Percentiles rank a stretch among this genome's conserved stretches.
phyloP scores from a whole-genome alignment of 371 early-diverging fungal species.

The Syncephalastrum contaminatum region DNA sequence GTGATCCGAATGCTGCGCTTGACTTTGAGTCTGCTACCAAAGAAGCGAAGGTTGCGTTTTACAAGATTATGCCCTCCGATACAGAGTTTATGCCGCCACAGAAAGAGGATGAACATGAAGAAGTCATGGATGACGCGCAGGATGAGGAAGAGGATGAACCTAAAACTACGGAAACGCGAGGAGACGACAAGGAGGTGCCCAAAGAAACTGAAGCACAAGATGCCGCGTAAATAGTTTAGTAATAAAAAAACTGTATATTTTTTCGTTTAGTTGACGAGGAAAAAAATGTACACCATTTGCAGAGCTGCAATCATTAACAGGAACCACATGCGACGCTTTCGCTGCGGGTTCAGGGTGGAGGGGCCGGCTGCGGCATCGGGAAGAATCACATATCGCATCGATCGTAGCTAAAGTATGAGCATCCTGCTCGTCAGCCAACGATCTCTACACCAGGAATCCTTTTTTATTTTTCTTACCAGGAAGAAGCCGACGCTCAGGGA shows the following conservation, averaged over 20 bases:
- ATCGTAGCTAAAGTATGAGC: slow-evolving; percentile 63
- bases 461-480: slow-evolving; percentile 26
- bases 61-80: slow-evolving; percentile 39
- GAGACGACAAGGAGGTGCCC: neutral
- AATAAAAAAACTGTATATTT: slow-evolving; percentile 8
- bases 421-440: slow-evolving; percentile 10
- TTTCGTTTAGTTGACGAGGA: slow-evolving; percentile 51
- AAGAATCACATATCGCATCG: slow-evolving; percentile 85
- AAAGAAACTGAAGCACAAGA: neutral
- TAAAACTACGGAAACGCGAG: no score
- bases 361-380: slow-evolving; percentile 77
- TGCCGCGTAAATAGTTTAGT: slow-evolving; percentile 5
- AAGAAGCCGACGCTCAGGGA: slow-evolving; percentile 79
- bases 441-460: neutral
- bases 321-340: slow-evolving; percentile 86
- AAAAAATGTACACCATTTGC: slow-evolving; percentile 81
- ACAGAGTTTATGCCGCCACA: slow-evolving; percentile 55
- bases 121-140: no score
- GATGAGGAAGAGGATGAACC: slow-evolving; percentile 19
- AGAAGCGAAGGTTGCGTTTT: slow-evolving; percentile 54
- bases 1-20: slow-evolving; percentile 42
- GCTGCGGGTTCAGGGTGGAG: slow-evolving; percentile 74
- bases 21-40: slow-evolving; percentile 48
- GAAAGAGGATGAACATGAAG: slow-evolving; percentile 37
- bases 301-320: slow-evolving; percentile 81